phyloP scores from a whole-genome alignment of 306 rosid species.

The Lathyrus aphaca region DNA sequence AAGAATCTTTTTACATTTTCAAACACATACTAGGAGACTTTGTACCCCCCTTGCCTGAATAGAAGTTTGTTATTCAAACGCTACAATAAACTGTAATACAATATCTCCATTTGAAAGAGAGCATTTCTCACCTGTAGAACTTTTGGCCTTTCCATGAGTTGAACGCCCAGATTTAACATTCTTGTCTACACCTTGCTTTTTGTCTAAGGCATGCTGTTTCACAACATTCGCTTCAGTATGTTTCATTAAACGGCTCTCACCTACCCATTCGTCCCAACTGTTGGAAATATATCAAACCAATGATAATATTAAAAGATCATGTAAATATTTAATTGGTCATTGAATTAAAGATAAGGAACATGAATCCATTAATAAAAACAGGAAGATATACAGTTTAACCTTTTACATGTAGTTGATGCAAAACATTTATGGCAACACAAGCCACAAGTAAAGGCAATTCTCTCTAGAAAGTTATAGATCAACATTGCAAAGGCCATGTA shows the following conservation, averaged over 20 bases:
- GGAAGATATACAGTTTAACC: constrained; percentile 48
- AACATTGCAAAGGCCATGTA: constrained; percentile 18
- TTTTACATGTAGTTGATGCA: constrained; percentile 36
- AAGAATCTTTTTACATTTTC: constrained; percentile 8
- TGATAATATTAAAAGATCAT: constrained; percentile 42
- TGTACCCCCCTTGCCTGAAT: constrained; percentile 5
- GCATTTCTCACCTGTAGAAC: constrained; percentile 56
- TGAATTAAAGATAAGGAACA: too few relatives aligned
- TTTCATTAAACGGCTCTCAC: constrained; percentile 79
- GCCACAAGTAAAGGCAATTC: constrained; percentile 8
- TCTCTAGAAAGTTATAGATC: constrained; percentile 26
- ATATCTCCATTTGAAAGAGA: constrained; percentile 24
- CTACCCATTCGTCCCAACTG: constrained; percentile 99
- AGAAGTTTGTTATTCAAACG: constrained; percentile 18
- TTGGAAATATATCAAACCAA: constrained; percentile 73
- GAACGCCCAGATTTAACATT: constrained; percentile 76
- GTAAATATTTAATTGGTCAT: too few relatives aligned
- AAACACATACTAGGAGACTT: constrained; percentile 17
- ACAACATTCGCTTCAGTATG: constrained; percentile 65
- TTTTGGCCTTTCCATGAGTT: constrained; percentile 66
- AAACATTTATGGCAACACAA: constrained; percentile 23
- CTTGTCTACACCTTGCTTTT: constrained; percentile 73
- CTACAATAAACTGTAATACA: constrained; percentile 24
- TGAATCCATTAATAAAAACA: too few relatives aligned
- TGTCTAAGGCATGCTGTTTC: constrained; percentile 73